Conservation (phyloP, 2,329 filamentous ascomycete genomes). For the Alternaria brassicicola region DNA sequence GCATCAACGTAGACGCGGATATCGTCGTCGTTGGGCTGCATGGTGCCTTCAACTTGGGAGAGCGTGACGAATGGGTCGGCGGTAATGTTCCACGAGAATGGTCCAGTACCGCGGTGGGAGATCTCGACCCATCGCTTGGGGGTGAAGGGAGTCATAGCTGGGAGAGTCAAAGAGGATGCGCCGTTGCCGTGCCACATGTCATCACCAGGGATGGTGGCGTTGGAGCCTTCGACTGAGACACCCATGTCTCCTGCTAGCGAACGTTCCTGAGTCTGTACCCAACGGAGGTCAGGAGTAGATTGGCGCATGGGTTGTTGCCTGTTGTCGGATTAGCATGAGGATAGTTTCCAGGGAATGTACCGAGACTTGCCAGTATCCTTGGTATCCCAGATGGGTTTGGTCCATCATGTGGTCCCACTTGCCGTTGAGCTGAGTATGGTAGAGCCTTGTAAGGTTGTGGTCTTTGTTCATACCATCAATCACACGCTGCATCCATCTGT, state of each 20-base stretch:
- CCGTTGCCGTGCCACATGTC: constrained; percentile 65
- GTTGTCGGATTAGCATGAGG: constrained; percentile 12
- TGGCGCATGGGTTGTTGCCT: constrained; percentile 78
- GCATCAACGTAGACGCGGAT: constrained; percentile 47
- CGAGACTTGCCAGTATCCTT: constrained; percentile 52
- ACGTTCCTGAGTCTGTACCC: constrained; percentile 63
- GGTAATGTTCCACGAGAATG: constrained; percentile 45
- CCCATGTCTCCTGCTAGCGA: constrained; percentile 68
- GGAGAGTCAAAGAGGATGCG: constrained; percentile 38
- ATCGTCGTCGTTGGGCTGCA: constrained; percentile 39
- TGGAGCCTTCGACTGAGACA: constrained; percentile 67
- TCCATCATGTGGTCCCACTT: constrained; percentile 52
- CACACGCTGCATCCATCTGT: constrained; percentile 44
- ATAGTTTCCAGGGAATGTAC: too few relatives aligned
- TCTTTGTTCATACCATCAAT: constrained; percentile 48
- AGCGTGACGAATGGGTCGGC: constrained; percentile 48
- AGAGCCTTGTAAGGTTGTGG: constrained; percentile 44
- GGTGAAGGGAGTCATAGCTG: constrained; percentile 42
- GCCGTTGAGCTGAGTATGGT: constrained; percentile 45
- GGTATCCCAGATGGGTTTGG: constrained; percentile 50
- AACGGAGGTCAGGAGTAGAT: constrained; percentile 65
- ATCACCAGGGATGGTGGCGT: constrained; percentile 71
- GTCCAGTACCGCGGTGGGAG: constrained; percentile 39
- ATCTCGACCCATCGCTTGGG: constrained; percentile 48
- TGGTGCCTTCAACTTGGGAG: constrained; percentile 39